Evolutionary conservation across 1,284 basidiomycete species (phyloP), one percentile per base, ranked within the genome.

Genomic region (Sporisorium scitamineum): DNA sequence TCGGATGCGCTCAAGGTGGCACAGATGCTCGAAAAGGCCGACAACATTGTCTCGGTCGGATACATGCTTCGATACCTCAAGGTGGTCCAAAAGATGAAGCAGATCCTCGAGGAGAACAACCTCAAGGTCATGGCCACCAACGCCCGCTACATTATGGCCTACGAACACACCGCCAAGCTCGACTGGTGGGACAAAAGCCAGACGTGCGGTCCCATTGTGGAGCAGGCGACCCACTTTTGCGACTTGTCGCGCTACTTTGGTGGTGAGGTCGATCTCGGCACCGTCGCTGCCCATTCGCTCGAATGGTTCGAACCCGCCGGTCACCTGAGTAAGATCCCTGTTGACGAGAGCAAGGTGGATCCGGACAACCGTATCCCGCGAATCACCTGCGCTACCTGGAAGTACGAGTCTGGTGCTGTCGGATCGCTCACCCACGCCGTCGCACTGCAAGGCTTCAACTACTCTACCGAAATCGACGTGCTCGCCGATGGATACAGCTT

Each of bases 131-230:
- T 99, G 95, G 90, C 93, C 56, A 97, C 95, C 59, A 92, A 95
- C 79, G 95, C 95, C 10, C 92, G 95, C 73, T 98, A 98, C 87
- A 94, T 94, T 41, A 93, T 92, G 86, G 95, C 96, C 24, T 97
- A 97, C 78, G 86, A 88, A 90, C 77, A 82, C 69, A 84, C 84
- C 1, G 91, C 91, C 53, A 97, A 97, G 87, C 91, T 90, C 5
- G 93, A 95, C 80, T 85, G 97, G 96, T 99, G 97, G 97, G 92
- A 96, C 89, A 98, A 98, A 88, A 90, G 92, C 26, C 93, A 90
- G 87, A 92, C 92, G 90, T 91, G 84, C 52, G 96, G 96, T 39
- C 96, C 96, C 14, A 91, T 99, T 82, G 90, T 99, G 70, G 97
- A 98, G 87, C 96, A 98, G 87, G 96, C 93, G 44, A 99, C 97